Evolutionary conservation across 2,329 filamentous ascomycete species (phyloP).

Genomic region (Stachybotrys chartarum): DNA sequence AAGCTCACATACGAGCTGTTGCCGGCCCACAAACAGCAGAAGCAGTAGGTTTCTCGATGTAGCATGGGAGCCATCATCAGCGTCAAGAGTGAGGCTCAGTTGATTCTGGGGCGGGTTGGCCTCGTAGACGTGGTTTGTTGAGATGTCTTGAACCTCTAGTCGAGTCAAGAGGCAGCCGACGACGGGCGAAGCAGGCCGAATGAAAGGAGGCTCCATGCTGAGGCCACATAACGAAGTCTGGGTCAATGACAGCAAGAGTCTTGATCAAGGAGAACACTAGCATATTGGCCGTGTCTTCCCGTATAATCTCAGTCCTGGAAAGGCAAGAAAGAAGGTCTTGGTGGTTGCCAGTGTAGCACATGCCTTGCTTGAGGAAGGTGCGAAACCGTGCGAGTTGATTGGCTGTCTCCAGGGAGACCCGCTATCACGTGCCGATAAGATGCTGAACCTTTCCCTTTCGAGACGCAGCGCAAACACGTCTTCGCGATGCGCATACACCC

Average conservation of each 20-base stretch:
- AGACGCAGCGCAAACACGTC: slow-evolving; percentile 11
- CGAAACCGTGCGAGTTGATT: slow-evolving; percentile 13
- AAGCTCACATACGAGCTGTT: not conserved
- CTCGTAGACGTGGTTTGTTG: slow-evolving; percentile 11
- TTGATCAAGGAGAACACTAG: not conserved
- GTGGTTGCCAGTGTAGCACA: too few relatives aligned
- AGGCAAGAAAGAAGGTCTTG: not conserved
- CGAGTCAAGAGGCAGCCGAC: slow-evolving; percentile 19
- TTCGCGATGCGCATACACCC: not conserved
- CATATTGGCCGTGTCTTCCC: not conserved
- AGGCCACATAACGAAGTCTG: not conserved
- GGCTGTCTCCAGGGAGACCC: slow-evolving; percentile 2
- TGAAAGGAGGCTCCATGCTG: slow-evolving; percentile 10
- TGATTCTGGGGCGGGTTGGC: slow-evolving; percentile 9
- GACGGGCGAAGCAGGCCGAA: slow-evolving; percentile 19
- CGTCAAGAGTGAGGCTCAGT: slow-evolving; percentile 21
- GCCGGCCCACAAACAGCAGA: not conserved
- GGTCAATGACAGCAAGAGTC: not conserved
- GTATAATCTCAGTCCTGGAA: not conserved
- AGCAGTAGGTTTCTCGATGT: not conserved
- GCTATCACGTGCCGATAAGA: slow-evolving; percentile 12
- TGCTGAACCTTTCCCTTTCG: slow-evolving; percentile 7
- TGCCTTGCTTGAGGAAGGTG: not conserved
- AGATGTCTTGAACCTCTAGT: slow-evolving; percentile 19
- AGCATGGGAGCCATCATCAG: slow-evolving; percentile 7